These are phyloP conservation scores for Breviolum minutum DNA, from an alignment of 73 alveolate species.

Conservation along the genomic window DNA sequence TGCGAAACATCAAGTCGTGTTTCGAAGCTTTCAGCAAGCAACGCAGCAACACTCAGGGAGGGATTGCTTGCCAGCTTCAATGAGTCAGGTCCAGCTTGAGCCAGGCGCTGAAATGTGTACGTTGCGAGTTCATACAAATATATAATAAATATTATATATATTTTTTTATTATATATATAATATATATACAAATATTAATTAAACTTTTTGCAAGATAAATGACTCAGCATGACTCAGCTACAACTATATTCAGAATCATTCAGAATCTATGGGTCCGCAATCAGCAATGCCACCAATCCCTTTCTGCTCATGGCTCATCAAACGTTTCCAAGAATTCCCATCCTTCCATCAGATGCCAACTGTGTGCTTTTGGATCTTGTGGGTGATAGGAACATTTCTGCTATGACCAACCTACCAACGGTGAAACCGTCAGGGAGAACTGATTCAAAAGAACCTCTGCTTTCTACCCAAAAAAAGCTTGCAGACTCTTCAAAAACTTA, in stretches of 20 bases:
- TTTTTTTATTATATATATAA: too few relatives aligned
- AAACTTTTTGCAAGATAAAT: too few relatives aligned
- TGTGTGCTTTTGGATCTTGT: constrained; percentile 5
- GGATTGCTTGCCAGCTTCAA: constrained; percentile 38
- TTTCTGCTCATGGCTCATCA: not conserved
- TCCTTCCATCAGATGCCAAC: constrained; percentile 36
- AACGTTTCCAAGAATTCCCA: not conserved
- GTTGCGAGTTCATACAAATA: not conserved
- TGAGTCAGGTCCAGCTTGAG: constrained; percentile 48
- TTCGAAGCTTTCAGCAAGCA: not conserved
- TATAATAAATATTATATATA: too few relatives aligned
- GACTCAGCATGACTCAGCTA: too few relatives aligned
- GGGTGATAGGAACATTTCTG: not conserved
- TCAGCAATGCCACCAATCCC: too few relatives aligned
- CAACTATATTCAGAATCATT: too few relatives aligned
- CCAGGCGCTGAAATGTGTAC: not conserved
- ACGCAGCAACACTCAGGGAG: constrained; percentile 6
- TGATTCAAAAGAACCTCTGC: not conserved
- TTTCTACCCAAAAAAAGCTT: not conserved
- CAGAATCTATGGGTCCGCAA: too few relatives aligned
- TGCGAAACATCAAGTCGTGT: too few relatives aligned
- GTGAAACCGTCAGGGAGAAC: constrained; percentile 1
- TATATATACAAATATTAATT: not conserved
- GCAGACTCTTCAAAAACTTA: not conserved
- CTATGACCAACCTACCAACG: not conserved